A percentile compares a stretch with the other conserved stretches of the same genome.
These are phyloP conservation scores for Rhipidocladum racemiflorum DNA, from an alignment of 176 grass and related monocot genomes.

Conservation along the genomic window DNA sequence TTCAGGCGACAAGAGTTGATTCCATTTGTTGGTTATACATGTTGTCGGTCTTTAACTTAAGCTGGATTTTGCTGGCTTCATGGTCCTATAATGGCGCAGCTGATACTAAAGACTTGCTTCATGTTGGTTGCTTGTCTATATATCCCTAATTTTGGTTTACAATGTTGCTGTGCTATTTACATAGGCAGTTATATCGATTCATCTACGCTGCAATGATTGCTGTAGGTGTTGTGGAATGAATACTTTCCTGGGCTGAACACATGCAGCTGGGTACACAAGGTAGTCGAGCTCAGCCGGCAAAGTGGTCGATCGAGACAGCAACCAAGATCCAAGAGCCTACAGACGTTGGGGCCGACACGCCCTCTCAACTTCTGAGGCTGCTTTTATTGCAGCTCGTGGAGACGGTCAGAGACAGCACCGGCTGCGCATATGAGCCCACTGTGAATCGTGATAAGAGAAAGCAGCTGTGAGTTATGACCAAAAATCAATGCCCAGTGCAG, in stretches of 20 bases:
- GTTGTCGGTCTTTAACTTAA: constrained; percentile 27
- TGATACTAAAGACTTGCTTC: constrained; percentile 20
- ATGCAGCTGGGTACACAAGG: no score
- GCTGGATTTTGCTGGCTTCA: constrained; percentile 39
- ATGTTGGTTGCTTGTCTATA: constrained; percentile 40
- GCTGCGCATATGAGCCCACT: no score
- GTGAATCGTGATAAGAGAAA: no score
- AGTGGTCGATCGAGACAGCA: no score
- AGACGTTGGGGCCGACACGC: no score
- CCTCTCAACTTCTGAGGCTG: no score
- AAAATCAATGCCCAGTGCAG: no score
- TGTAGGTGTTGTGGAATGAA: not conserved
- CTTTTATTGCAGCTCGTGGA: no score
- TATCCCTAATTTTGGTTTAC: constrained; percentile 25
- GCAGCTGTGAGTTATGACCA: no score
- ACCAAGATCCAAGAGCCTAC: no score
- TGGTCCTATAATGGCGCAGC: constrained; percentile 25
- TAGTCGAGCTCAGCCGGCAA: no score
- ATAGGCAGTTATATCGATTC: not conserved
- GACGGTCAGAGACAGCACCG: no score
- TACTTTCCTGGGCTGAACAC: not conserved
- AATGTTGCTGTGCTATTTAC: not conserved
- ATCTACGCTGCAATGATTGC: not conserved
- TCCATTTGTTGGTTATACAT: constrained; percentile 34
- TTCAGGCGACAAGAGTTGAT: constrained; percentile 54